These are phyloP conservation scores for Solanum pennellii DNA, from an alignment of 257 asterid species.

Conservation along the genomic window DNA sequence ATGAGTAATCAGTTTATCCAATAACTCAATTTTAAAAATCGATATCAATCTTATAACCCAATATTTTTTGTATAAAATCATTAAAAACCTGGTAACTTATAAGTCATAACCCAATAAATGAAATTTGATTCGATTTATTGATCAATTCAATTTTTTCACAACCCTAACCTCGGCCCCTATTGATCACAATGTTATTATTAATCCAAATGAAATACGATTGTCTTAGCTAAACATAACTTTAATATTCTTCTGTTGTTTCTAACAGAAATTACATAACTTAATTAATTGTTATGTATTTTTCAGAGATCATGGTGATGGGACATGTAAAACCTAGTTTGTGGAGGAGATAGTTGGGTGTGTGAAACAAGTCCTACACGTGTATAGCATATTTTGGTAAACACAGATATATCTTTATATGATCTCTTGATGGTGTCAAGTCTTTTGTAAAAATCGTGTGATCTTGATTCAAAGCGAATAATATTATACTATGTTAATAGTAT, in stretches of 20 bases:
- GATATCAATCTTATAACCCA: too few species aligned
- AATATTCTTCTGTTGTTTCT: too few species aligned
- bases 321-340: background rate
- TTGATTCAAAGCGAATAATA: background rate
- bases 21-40: too few species aligned
- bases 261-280: too few species aligned
- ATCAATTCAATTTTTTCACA: too few species aligned
- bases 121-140: too few species aligned
- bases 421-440: rapidly evolving
- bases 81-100: too few species aligned
- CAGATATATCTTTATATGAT: background rate
- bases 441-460: background rate
- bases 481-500: background rate
- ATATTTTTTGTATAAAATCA: too few species aligned
- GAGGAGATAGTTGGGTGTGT: background rate
- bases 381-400: background rate
- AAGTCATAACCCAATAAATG: too few species aligned
- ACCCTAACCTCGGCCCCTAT: background rate
- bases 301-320: background rate
- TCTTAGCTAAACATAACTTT: background rate
- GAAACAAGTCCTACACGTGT: background rate
- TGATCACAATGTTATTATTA: background rate
- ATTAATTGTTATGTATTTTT: too few species aligned
- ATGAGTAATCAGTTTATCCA: too few species aligned
- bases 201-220: background rate